Conservation (phyloP, 73 alveolate genomes). For the Tetrahymena elliotti region DNA sequence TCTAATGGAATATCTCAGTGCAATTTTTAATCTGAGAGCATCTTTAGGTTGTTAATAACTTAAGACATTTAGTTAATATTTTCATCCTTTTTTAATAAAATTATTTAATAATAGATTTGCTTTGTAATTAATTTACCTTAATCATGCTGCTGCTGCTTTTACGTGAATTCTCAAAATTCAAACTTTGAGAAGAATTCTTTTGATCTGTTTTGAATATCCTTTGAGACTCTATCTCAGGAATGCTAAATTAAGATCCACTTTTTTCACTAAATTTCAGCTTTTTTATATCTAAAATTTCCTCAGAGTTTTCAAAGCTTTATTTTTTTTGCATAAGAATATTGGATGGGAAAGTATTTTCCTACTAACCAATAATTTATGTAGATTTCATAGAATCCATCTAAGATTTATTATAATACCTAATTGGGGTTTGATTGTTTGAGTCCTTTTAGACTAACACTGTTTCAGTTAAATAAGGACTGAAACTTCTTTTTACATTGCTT, state of each 20-base stretch:
- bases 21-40: background rate
- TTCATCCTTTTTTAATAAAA: background rate
- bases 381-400: background rate
- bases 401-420: background rate
- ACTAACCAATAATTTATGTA: background rate
- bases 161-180: background rate
- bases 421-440: background rate
- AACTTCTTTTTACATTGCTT: background rate
- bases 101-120: background rate
- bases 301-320: background rate
- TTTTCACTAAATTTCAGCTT: background rate
- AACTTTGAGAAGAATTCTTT: background rate
- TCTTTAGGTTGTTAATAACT: background rate
- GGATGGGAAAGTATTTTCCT: background rate
- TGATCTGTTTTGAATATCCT: background rate
- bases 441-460: background rate
- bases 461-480: background rate
- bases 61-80: background rate
- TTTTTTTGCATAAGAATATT: background rate
- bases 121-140: background rate
- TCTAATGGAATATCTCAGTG: background rate
- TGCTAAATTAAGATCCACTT: background rate
- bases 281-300: background rate
- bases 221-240: background rate
- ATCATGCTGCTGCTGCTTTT: background rate